These are phyloP conservation scores for Pythium scleroteichum DNA, from an alignment of 352 stramenopile genomes.

Conservation along the genomic window DNA sequence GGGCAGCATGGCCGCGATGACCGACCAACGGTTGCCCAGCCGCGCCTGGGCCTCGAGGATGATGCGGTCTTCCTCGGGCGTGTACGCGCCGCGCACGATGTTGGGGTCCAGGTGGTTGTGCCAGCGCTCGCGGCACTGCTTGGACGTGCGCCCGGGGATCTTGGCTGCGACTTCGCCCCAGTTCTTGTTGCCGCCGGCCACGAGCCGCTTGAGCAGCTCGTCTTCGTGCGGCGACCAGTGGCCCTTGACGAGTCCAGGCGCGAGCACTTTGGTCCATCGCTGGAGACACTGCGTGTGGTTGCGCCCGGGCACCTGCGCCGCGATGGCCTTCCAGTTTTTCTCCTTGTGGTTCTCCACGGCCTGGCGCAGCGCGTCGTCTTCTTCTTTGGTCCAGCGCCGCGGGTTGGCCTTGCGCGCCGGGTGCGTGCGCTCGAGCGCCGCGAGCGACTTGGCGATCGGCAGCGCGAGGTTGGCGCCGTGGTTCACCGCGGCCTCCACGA, in stretches of 20 bases:
- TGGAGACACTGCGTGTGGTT: slow-evolving; percentile 93
- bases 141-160: slow-evolving; percentile 85
- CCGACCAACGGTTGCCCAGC: slow-evolving; percentile 89
- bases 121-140: slow-evolving; percentile 91
- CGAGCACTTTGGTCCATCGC: slow-evolving; percentile 90
- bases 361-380: slow-evolving; percentile 83
- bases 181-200: slow-evolving; percentile 87
- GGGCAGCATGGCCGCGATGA: slow-evolving; percentile 87
- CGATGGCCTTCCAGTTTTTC: slow-evolving; percentile 93
- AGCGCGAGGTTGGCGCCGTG: slow-evolving; percentile 21
- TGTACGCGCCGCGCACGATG: slow-evolving; percentile 89
- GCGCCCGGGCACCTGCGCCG: slow-evolving; percentile 77
- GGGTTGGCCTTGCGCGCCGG: slow-evolving; percentile 72
- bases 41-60: slow-evolving; percentile 84
- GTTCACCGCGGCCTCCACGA: slow-evolving; percentile 37
- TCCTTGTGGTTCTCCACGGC: slow-evolving; percentile 87
- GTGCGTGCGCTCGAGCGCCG: slow-evolving; percentile 35
- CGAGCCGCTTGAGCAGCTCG: slow-evolving; percentile 68
- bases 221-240: slow-evolving; percentile 92
- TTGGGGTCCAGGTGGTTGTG: slow-evolving; percentile 89
- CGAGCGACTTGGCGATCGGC: slow-evolving; percentile 35
- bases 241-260: slow-evolving; percentile 86
- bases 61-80: slow-evolving; percentile 86
- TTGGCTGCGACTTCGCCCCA: slow-evolving; percentile 87
- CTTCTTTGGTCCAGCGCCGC: slow-evolving; percentile 85